Base-by-base conservation (phyloP, 108 stramenopile species). In the Nitzschia sp. region DNA sequence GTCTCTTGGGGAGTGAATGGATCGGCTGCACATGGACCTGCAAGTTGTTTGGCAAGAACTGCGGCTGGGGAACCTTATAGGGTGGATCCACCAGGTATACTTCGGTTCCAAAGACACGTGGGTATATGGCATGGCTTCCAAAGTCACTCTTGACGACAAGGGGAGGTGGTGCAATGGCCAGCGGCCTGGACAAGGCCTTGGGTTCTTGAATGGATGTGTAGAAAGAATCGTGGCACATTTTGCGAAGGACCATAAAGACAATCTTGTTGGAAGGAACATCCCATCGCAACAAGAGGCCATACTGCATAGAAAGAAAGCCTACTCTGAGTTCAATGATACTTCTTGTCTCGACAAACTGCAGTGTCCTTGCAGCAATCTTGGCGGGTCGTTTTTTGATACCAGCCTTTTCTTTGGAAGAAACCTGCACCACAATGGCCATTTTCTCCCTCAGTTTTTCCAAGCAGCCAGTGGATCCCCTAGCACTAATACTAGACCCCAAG, bases 191-290 rank as follows among this genome's bases (percentile, higher is more conserved):
- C 26, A 48, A 5, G 14, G 46, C 46, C 46, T 17, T 48, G 2
- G 12, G 55, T 10, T 48, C 21, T 51, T 17, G 38, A 10, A 68
- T 51, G 15, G 67, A 68, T 1, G 71, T 78, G 51, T 80, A 78
- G 57, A 86, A 86, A 44, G 80, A 80, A 51, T 83, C 83, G 46
- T 81, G 63, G 64, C 86, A 86, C 82, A 86, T 81, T 57, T 86
- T 86, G 40, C 86, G 70, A 56, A 86, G 44, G 20, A 75, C 71
- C 50, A 86, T 72, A 42, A 83, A 58, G 1, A 71, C 54, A 48
- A 83, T 62, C 67, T 75, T 60, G 6, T 75, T 75, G 9, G 79
- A 80, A 22, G 17, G 39, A 3, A 22, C 34, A 24, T 86, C 81
- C 86, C 86, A 86, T 48, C 71, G 73, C 34, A 86, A 39, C 46